Conservation (phyloP, 2,329 filamentous ascomycete species). For the Aspergillus niger region DNA sequence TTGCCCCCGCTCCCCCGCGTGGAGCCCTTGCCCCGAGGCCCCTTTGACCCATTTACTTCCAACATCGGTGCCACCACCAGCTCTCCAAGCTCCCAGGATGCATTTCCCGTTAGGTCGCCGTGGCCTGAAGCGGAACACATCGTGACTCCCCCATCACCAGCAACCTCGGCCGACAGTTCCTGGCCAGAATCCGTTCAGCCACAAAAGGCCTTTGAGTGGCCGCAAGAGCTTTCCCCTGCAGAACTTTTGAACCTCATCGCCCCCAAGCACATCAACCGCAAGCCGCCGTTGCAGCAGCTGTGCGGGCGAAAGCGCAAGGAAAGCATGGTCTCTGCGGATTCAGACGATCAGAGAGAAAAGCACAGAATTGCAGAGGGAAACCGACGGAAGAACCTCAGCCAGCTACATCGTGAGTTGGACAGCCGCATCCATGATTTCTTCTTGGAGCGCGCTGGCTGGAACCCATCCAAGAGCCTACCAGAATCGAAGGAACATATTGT, state of each 20-base stretch:
- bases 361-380: conserved; percentile 45
- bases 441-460: conserved; percentile 44
- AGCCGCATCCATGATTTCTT: conserved; percentile 43
- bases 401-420: conserved; percentile 41
- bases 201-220: conserved; percentile 37
- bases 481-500: conserved; percentile 47
- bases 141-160: conserved; percentile 39
- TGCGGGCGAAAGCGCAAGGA: conserved; percentile 45
- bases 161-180: conserved; percentile 41
- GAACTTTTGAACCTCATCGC: conserved; percentile 40
- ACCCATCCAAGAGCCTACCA: conserved; percentile 41
- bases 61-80: conserved; percentile 35
- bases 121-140: conserved; percentile 34
- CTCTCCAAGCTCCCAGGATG: conserved; percentile 37
- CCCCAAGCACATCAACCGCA: conserved; percentile 41
- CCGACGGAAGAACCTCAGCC: conserved; percentile 43
- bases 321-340: conserved; percentile 33
- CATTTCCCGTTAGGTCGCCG: conserved; percentile 36
- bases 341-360: conserved; percentile 43
- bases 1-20: conserved; percentile 41
- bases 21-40: conserved; percentile 41
- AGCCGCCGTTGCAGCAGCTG: conserved; percentile 42
- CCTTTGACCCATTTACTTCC: conserved; percentile 40
- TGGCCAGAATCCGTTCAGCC: conserved; percentile 37
- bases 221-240: conserved; percentile 34